A percentile compares a stretch with the other conserved stretches of the same genome.
phyloP scores from a whole-genome alignment of 768 basidiomycete species.

The Termitomyces sp. region DNA sequence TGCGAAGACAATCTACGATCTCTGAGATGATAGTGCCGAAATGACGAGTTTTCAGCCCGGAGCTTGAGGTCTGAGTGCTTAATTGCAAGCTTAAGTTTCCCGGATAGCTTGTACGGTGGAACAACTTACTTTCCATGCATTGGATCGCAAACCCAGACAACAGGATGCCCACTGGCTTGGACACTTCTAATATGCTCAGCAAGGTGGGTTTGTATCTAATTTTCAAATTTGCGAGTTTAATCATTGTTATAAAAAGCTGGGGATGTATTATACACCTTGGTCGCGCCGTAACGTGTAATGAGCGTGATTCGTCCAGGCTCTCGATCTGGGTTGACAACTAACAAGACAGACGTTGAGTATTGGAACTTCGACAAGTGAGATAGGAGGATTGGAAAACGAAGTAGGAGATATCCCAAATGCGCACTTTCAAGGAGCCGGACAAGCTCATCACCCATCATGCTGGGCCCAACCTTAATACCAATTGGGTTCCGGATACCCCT shows the following conservation, averaged over 20 bases:
- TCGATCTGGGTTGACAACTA: slow-evolving; percentile 85
- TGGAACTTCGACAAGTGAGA: background rate
- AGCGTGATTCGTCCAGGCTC: slow-evolving; percentile 82
- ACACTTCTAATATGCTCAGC: slow-evolving; percentile 81
- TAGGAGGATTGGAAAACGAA: background rate
- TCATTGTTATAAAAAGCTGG: background rate
- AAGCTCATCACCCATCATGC: slow-evolving; percentile 76
- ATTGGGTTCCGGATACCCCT: slow-evolving; percentile 90
- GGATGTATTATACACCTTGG: slow-evolving; percentile 46
- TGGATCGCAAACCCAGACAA: slow-evolving; percentile 93
- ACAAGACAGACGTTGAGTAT: background rate
- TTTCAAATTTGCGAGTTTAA: background rate
- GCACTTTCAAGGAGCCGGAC: slow-evolving; percentile 69
- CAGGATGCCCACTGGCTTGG: slow-evolving; percentile 74
- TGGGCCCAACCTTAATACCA: slow-evolving; percentile 94
- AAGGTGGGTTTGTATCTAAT: slow-evolving; percentile 71
- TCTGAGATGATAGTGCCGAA: slow-evolving; percentile 89
- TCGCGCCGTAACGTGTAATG: slow-evolving; percentile 91
- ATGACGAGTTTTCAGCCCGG: slow-evolving; percentile 85
- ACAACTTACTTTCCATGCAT: slow-evolving; percentile 95
- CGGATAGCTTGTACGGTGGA: background rate
- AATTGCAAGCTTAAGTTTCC: background rate
- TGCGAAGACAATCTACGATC: slow-evolving; percentile 73
- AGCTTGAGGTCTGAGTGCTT: slow-evolving; percentile 79
- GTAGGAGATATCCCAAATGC: slow-evolving; percentile 14